Evolutionary conservation across 345 rosid species (phyloP).

Genomic region (Capsella bursapastoris): DNA sequence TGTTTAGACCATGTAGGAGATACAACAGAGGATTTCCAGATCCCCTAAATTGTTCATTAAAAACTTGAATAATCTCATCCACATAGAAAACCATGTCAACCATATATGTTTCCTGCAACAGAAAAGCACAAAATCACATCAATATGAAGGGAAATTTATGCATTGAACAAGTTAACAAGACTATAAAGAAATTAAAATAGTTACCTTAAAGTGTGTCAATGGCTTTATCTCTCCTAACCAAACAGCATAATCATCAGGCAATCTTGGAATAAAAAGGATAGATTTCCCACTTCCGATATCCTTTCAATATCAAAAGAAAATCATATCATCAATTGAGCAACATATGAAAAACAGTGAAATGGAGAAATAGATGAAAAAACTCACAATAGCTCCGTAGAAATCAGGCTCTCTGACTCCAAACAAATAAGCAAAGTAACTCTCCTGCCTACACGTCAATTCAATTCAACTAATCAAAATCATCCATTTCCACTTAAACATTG

Average conservation of each 20-base stretch:
- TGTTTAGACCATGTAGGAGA: conserved; percentile 87
- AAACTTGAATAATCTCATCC: conserved; percentile 70
- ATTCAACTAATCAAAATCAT: not conserved
- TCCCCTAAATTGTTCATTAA: conserved; percentile 58
- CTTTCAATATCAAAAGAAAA: conserved; percentile 44
- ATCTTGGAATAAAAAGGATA: conserved; percentile 78
- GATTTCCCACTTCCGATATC: conserved; percentile 81
- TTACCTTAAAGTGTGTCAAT: conserved; percentile 64
- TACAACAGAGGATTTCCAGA: conserved; percentile 65
- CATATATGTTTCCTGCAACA: conserved; percentile 73
- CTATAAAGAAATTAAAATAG: not conserved
- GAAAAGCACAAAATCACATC: conserved; percentile 18
- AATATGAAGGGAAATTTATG: not conserved
- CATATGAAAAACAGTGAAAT: not conserved
- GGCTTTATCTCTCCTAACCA: conserved; percentile 94
- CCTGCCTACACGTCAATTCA: conserved; percentile 58
- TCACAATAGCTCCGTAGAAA: conserved; percentile 87
- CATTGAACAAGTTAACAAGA: conserved; percentile 12
- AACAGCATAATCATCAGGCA: conserved; percentile 84
- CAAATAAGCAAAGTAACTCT: conserved; percentile 89
- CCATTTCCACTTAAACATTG: not conserved
- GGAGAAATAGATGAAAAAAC: conserved; percentile 37
- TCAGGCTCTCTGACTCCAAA: conserved; percentile 93
- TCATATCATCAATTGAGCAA: not conserved
- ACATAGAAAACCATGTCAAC: conserved; percentile 67